Percentiles rank a stretch among this genome's conserved stretches.
phyloP scores from a whole-genome alignment of 1,139 yeast genomes.

The Waltiozyma sp. region DNA sequence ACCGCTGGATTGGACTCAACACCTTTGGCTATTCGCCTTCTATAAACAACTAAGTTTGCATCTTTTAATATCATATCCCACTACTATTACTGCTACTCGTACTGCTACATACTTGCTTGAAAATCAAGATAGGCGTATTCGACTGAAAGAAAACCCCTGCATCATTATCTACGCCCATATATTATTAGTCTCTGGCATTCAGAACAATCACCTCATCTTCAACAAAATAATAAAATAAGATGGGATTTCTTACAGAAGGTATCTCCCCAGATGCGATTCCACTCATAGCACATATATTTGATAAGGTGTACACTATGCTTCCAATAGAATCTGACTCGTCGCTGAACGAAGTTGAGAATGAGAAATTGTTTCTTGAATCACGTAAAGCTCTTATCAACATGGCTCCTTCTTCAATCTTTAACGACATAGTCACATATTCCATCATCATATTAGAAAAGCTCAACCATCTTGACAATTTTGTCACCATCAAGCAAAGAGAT shows the following conservation, averaged over 20 bases:
- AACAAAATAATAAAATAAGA: not conserved
- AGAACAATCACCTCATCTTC: not conserved
- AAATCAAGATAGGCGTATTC: no score
- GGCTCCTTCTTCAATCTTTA: slow-evolving; percentile 11
- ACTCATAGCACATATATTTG: slow-evolving; percentile 13
- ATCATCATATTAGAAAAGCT: slow-evolving; percentile 11
- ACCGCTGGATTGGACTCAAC: no score
- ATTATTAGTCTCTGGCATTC: no score
- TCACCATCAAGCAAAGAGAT: slow-evolving; percentile 19
- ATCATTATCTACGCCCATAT: no score
- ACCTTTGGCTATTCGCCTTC: no score
- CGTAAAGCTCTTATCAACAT: slow-evolving; percentile 17
- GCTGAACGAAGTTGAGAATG: slow-evolving; percentile 19
- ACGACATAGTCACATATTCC: slow-evolving; percentile 12
- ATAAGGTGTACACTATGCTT: slow-evolving; percentile 12
- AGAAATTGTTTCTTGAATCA: slow-evolving; percentile 13
- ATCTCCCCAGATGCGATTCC: slow-evolving; percentile 6
- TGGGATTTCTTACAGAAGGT: slow-evolving; percentile 6
- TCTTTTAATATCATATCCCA: no score
- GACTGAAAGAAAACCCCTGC: no score
- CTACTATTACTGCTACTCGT: no score
- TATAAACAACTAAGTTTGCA: no score
- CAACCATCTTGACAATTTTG: slow-evolving; percentile 16
- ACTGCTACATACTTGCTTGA: no score
- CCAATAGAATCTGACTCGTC: slow-evolving; percentile 15